Evolutionary conservation across 805 yeast species (phyloP).

Genomic region (Phaffomyces opuntiae): DNA sequence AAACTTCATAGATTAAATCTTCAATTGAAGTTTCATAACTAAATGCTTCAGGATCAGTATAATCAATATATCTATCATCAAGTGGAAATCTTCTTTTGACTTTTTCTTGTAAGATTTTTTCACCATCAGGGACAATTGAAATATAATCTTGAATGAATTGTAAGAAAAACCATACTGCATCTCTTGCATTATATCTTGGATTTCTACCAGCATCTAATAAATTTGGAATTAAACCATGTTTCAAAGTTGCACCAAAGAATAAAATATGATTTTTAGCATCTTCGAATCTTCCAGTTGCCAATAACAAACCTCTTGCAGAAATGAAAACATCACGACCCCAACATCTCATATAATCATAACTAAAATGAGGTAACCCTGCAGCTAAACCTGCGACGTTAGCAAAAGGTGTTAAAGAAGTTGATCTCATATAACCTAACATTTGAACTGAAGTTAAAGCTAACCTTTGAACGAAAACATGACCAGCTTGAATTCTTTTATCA

Average conservation of each 20-base stretch:
- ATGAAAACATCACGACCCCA: slow-evolving; percentile 98
- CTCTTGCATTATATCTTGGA: slow-evolving; percentile 93
- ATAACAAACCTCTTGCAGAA: slow-evolving; percentile 71
- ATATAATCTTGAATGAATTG: slow-evolving; percentile 87
- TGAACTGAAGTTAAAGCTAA: slow-evolving; percentile 79
- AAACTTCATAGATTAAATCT: slow-evolving; percentile 76
- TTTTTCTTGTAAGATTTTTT: slow-evolving; percentile 54
- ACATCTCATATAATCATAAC: slow-evolving; percentile 87
- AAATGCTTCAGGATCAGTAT: slow-evolving; percentile 70
- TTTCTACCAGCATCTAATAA: slow-evolving; percentile 86
- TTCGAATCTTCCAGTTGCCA: slow-evolving; percentile 70
- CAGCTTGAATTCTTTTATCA: slow-evolving; percentile 44
- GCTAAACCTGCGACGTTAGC: slow-evolving; percentile 70
- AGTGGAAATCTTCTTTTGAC: slow-evolving; percentile 83
- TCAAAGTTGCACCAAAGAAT: slow-evolving; percentile 83
- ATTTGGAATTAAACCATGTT: slow-evolving; percentile 94
- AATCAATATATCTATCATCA: slow-evolving; percentile 71
- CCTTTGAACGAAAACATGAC: slow-evolving; percentile 71
- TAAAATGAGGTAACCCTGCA: slow-evolving; percentile 95
- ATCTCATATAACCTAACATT: slow-evolving; percentile 69
- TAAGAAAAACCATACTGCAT: slow-evolving; percentile 92
- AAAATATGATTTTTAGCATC: slow-evolving; percentile 78
- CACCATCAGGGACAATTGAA: slow-evolving; percentile 60
- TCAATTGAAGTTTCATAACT: slow-evolving; percentile 60
- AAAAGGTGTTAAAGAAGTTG: slow-evolving; percentile 69